Conservation (phyloP, 2,329 filamentous ascomycete genomes). For the Fonsecaea erecta region DNA sequence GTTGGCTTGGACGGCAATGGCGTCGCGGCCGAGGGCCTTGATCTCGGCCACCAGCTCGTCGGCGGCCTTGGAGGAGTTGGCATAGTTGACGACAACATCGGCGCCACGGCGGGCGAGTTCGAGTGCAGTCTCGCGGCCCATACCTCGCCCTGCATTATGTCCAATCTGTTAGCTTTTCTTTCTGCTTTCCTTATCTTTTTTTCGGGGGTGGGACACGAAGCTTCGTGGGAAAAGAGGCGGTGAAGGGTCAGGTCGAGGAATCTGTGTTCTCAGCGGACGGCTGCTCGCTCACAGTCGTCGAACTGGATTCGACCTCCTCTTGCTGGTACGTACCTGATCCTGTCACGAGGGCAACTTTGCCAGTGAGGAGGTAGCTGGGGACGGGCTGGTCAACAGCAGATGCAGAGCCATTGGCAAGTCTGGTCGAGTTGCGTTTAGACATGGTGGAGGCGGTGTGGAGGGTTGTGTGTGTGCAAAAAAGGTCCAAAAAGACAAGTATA, state of each 20-base stretch:
- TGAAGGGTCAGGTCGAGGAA: constrained; percentile 8
- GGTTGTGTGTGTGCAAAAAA: not conserved
- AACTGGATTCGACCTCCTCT: not conserved
- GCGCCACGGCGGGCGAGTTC: constrained; percentile 49
- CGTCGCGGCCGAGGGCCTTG: constrained; percentile 66
- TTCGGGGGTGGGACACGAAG: not conserved
- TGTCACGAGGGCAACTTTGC: constrained; percentile 49
- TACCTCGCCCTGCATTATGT: constrained; percentile 45
- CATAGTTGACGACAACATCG: constrained; percentile 49
- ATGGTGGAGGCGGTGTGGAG: constrained; percentile 20
- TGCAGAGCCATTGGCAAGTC: constrained; percentile 31
- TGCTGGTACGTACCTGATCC: constrained; percentile 37
- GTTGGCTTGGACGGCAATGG: constrained; percentile 70
- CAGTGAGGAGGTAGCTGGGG: constrained; percentile 46
- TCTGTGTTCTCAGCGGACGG: not conserved
- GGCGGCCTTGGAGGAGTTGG: constrained; percentile 67
- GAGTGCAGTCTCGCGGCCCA: constrained; percentile 49
- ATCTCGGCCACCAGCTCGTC: constrained; percentile 69
- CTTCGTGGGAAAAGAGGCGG: constrained; percentile 18
- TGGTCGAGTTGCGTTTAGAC: constrained; percentile 31
- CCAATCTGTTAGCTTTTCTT: constrained; percentile 2
- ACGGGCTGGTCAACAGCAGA: constrained; percentile 22
- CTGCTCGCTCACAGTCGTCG: not conserved
- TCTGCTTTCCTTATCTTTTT: not conserved
- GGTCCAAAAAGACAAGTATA: not conserved